A percentile compares a stretch with the other conserved stretches of the same genome.
Evolutionary conservation across 495 filamentous ascomycete species (phyloP).

Genomic region (Oidiodendron maius): DNA sequence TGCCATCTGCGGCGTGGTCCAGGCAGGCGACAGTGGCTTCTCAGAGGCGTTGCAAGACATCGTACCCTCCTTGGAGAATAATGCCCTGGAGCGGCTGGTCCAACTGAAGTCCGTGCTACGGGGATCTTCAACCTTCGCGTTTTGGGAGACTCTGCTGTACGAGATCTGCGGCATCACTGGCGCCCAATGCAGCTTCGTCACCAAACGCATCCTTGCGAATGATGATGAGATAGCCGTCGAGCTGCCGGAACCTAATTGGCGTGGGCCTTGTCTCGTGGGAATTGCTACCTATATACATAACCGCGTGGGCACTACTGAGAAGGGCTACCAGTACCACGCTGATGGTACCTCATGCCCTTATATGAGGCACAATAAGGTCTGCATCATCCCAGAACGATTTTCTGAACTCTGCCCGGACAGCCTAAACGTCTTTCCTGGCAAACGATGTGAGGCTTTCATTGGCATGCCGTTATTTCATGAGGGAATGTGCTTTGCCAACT

Average conservation of each 20-base stretch:
- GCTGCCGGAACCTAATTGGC: slow-evolving; percentile 51
- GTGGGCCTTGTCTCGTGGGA: slow-evolving; percentile 59
- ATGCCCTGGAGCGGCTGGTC: slow-evolving; percentile 57
- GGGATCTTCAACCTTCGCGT: slow-evolving; percentile 49
- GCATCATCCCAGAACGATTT: slow-evolving; percentile 61
- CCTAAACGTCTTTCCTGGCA: slow-evolving; percentile 50
- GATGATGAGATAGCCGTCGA: slow-evolving; percentile 50
- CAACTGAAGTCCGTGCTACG: slow-evolving; percentile 55
- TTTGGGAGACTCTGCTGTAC: slow-evolving; percentile 65
- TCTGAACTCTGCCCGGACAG: slow-evolving; percentile 53
- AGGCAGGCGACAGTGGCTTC: slow-evolving; percentile 46
- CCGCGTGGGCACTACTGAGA: slow-evolving; percentile 46
- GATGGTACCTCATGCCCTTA: slow-evolving; percentile 57
- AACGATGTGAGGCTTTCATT: slow-evolving; percentile 61
- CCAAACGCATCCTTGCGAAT: slow-evolving; percentile 56
- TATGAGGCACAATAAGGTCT: slow-evolving; percentile 72
- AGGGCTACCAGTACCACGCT: slow-evolving; percentile 58
- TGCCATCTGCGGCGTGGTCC: slow-evolving; percentile 30
- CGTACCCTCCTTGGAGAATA: slow-evolving; percentile 48
- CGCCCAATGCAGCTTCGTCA: slow-evolving; percentile 68
- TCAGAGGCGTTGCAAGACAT: slow-evolving; percentile 26
- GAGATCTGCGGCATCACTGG: slow-evolving; percentile 57
- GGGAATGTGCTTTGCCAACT: slow-evolving; percentile 66
- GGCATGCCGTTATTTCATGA: slow-evolving; percentile 66
- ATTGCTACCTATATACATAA: slow-evolving; percentile 67